Conservation (phyloP, 345 rosid species). For the Moricandia moricandioides region DNA sequence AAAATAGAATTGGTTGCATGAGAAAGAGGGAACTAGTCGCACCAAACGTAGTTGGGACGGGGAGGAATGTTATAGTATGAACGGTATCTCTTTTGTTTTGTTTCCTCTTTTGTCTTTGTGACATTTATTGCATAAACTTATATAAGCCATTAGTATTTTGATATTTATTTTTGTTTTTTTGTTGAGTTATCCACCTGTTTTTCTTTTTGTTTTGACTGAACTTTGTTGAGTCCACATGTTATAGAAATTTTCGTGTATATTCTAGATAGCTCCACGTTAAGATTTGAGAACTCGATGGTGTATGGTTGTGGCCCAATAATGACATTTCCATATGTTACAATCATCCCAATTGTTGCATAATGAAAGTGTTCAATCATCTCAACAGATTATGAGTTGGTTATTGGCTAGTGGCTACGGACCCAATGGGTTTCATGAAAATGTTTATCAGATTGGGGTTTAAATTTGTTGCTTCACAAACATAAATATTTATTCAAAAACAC, state of each 20-base stretch:
- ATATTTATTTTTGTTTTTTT: constrained; percentile 13
- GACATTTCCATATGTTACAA: neutral
- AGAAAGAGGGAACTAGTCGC: constrained; percentile 37
- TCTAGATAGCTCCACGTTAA: constrained; percentile 35
- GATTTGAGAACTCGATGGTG: constrained; percentile 10
- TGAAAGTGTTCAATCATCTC: constrained; percentile 1
- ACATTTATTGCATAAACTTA: constrained; percentile 13
- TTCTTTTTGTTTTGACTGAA: too few relatives aligned
- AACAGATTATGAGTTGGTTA: constrained; percentile 22
- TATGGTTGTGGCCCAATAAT: constrained; percentile 21
- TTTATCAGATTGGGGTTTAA: constrained; percentile 17
- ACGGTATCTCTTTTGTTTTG: constrained; percentile 34
- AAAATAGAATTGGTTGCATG: constrained; percentile 28
- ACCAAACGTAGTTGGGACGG: constrained; percentile 32
- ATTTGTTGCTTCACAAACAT: constrained; percentile 10
- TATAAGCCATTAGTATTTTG: constrained; percentile 25
- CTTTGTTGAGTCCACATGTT: constrained; percentile 22
- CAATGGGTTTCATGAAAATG: constrained; percentile 22
- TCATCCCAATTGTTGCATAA: neutral
- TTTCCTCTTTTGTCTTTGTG: constrained; percentile 17
- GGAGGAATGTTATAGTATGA: constrained; percentile 35
- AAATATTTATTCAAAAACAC: neutral
- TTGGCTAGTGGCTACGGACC: constrained; percentile 32
- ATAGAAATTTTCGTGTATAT: constrained; percentile 8
- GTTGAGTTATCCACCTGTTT: too few relatives aligned